Percentiles rank a stretch among this genome's conserved stretches.
phyloP scores from a whole-genome alignment of 257 asterid species.

The Solanum infundibuliforme region DNA sequence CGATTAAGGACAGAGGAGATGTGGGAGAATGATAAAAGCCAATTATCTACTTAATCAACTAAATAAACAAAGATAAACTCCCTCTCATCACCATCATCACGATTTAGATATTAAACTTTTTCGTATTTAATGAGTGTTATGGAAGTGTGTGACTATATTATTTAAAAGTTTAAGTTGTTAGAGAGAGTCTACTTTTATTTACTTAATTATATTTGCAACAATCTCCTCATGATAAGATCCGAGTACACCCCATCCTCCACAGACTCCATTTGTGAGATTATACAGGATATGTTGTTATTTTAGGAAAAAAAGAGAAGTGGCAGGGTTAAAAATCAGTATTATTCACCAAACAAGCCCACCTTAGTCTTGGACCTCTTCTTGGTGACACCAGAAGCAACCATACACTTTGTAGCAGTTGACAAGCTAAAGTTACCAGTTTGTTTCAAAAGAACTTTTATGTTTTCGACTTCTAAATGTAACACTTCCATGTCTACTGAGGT shows the following conservation, averaged over 20 bases:
- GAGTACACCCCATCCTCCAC: neutral
- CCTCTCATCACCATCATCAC: neutral
- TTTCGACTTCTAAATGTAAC: neutral
- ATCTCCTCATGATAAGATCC: neutral
- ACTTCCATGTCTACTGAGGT: neutral
- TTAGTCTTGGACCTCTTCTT: neutral
- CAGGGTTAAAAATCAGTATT: neutral
- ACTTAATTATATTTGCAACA: neutral
- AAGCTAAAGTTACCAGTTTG: neutral
- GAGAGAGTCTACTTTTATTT: neutral
- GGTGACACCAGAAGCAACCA: neutral
- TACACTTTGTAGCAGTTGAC: neutral
- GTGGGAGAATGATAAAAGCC: neutral
- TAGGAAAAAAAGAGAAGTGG: neutral
- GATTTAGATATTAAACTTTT: neutral
- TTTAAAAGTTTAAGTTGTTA: neutral
- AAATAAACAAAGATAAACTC: neutral
- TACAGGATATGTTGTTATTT: neutral
- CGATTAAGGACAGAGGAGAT: neutral
- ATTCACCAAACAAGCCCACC: neutral
- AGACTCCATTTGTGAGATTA: neutral
- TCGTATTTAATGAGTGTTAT: neutral
- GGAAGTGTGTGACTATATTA: neutral
- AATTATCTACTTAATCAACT: neutral
- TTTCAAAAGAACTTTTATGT: neutral